Evolutionary conservation across 371 early-diverging fungal species (phyloP).

Genomic region (Mortierella sp.): DNA sequence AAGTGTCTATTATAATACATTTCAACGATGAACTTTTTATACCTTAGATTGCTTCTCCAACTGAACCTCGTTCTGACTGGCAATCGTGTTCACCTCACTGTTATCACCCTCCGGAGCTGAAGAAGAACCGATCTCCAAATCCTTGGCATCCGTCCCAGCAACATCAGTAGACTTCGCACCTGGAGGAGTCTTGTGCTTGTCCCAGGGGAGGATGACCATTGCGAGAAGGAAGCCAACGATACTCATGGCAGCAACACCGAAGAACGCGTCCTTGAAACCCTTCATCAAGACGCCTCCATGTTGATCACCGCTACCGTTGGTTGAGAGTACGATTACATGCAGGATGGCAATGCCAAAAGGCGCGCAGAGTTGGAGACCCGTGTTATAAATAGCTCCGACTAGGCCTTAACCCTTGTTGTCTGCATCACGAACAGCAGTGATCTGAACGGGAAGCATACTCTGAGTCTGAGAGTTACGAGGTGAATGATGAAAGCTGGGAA

Average conservation of each 20-base stretch:
- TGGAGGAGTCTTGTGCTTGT: slow-evolving; percentile 18
- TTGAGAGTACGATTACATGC: slow-evolving; percentile 33
- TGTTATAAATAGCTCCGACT: slow-evolving; percentile 43
- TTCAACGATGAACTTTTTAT: too few relatives aligned
- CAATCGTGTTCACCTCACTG: not conserved
- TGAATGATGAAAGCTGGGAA: slow-evolving; percentile 43
- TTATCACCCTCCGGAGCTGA: not conserved
- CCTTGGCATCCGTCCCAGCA: not conserved
- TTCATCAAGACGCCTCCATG: slow-evolving; percentile 32
- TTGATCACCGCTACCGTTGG: slow-evolving; percentile 13
- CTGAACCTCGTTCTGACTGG: not conserved
- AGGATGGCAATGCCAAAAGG: slow-evolving; percentile 41
- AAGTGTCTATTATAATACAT: too few relatives aligned
- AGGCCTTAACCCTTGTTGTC: slow-evolving; percentile 38
- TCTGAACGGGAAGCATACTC: slow-evolving; percentile 26
- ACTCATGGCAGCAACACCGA: slow-evolving; percentile 22
- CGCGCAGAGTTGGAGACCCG: slow-evolving; percentile 36
- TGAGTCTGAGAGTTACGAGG: slow-evolving; percentile 28
- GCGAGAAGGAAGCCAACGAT: slow-evolving; percentile 19
- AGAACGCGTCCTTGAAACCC: slow-evolving; percentile 37
- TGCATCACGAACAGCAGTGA: slow-evolving; percentile 40
- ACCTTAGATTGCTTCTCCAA: not conserved
- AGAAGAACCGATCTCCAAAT: not conserved
- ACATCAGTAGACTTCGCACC: not conserved
- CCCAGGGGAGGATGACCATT: slow-evolving; percentile 26